phyloP scores from a whole-genome alignment of 805 yeast genomes.

The Yarrowia divulgata region DNA sequence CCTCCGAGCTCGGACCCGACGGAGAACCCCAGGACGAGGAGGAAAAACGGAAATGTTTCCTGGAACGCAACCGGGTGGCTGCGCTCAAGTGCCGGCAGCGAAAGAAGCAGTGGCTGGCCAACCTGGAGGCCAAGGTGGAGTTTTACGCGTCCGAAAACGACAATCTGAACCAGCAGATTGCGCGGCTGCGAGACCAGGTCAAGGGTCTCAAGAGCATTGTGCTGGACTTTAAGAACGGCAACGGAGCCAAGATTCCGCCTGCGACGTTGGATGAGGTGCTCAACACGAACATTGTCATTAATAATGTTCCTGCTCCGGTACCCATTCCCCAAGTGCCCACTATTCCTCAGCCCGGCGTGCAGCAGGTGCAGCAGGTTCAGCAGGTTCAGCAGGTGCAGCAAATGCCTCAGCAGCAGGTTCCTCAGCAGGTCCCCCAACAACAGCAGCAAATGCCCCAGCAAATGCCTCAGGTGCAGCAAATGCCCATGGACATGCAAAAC shows the following conservation, averaged over 20 bases:
- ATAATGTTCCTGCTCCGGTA: conserved; percentile 33
- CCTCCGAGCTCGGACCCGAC: background rate
- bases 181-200: conserved; percentile 66
- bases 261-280: conserved; percentile 19
- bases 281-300: conserved; percentile 34
- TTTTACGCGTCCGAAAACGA: conserved; percentile 75
- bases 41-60: conserved; percentile 73
- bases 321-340: conserved; percentile 40
- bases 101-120: conserved; percentile 84
- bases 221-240: conserved; percentile 33
- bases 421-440: conserved; percentile 3
- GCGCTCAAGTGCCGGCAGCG: conserved; percentile 95
- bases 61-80: conserved; percentile 93
- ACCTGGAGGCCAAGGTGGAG: conserved; percentile 79
- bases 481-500: background rate
- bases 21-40: conserved; percentile 62
- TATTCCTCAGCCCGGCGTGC: conserved; percentile 5
- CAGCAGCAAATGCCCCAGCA: conserved; percentile 4
- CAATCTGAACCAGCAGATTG: conserved; percentile 64
- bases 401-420: conserved; percentile 17
- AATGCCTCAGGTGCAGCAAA: background rate
- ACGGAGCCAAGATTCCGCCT: conserved; percentile 20
- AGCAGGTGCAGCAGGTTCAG: conserved; percentile 13
- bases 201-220: conserved; percentile 43
- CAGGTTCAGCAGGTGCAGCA: background rate